Base-by-base conservation (phyloP, 1,284 basidiomycete genomes). In the Austroboletus niveus region DNA sequence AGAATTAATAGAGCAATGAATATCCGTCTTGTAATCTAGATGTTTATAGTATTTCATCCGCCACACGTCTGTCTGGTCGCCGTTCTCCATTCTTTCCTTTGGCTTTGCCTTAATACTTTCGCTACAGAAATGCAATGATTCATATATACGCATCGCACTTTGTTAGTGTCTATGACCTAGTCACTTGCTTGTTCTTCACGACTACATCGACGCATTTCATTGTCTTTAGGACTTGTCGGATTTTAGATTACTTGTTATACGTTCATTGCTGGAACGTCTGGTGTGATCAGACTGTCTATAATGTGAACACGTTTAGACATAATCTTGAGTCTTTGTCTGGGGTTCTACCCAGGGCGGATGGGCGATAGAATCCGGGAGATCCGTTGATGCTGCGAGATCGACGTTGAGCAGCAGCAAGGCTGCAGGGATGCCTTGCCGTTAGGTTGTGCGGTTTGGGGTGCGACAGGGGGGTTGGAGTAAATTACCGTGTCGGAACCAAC, bases 21-120 rank as follows among this genome's bases (percentile, higher is more conserved):
- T 69, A 60, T 66, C 63, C 60, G 34, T 54, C 55, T 50, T 70
- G 68, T 70, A 68, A 69, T 70, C 63, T 66, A 66, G 64, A 70
- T 54, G 57, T 66, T 54, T 68, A 63, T 65, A 63, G 46, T 66
- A 60, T 57, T 62, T 46, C 56, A 43, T 51, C 48, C 53, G 41
- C 48, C 56, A 47, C 45, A 46, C 43, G 50, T 39, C 41, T 48
- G 58, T 53, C 47, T 51, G 58, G 61, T 56, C 47, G 49, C 40
- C 32, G 45, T 42, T 47, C 32, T 36, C 61, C 63, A 54, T 47
- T 60, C 54, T 22, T 53, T 63, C 55, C 5, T 14, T 51, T 56
- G 49, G 43, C 46, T 55, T 17, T 51, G 38, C 44, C 42, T 44
- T 53, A 49, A 51, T 63, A 45, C 27, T 42, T 52, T 42, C 42